Evolutionary conservation across 139 green algal genomes (phyloP).

Genomic region (Chloropicon primus): DNA sequence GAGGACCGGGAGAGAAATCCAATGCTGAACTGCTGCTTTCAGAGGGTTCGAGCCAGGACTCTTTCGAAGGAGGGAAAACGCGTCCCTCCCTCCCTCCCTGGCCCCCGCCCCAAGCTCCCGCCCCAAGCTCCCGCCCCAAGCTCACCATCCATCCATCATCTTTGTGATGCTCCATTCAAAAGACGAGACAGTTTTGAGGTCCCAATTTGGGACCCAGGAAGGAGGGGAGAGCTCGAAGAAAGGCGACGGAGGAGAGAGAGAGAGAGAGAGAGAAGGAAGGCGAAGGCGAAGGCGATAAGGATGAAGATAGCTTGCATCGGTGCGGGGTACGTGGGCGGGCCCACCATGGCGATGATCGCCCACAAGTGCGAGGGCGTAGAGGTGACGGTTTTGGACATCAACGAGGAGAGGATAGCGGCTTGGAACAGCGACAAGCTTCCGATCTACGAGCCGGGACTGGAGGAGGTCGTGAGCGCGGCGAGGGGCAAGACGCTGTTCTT

Average conservation of each 20-base stretch:
- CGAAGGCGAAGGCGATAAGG: neutral
- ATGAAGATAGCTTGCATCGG: slow-evolving; percentile 69
- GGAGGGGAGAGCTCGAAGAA: too few species aligned
- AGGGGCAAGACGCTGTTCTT: slow-evolving; percentile 95
- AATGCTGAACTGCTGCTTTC: too few species aligned
- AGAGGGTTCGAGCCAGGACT: too few species aligned
- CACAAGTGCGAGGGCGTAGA: slow-evolving; percentile 17
- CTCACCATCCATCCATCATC: too few species aligned
- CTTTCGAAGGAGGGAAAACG: too few species aligned
- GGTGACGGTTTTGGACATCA: slow-evolving; percentile 89
- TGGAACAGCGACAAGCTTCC: slow-evolving; percentile 95
- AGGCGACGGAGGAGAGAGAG: neutral
- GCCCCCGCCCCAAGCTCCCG: too few species aligned
- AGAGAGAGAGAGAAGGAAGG: neutral
- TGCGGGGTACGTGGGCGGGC: slow-evolving; percentile 40
- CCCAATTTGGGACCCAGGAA: too few species aligned
- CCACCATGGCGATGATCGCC: slow-evolving; percentile 5
- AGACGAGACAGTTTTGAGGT: too few species aligned
- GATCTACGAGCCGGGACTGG: slow-evolving; percentile 96
- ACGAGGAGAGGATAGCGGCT: slow-evolving; percentile 65
- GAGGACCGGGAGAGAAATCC: too few species aligned
- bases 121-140: too few species aligned
- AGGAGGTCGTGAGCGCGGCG: slow-evolving; percentile 72
- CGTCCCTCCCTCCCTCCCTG: too few species aligned
- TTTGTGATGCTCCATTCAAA: too few species aligned